These are phyloP conservation scores for Bipolaris bicolor DNA, from an alignment of 2,329 filamentous ascomycete species.

Conservation along the genomic window DNA sequence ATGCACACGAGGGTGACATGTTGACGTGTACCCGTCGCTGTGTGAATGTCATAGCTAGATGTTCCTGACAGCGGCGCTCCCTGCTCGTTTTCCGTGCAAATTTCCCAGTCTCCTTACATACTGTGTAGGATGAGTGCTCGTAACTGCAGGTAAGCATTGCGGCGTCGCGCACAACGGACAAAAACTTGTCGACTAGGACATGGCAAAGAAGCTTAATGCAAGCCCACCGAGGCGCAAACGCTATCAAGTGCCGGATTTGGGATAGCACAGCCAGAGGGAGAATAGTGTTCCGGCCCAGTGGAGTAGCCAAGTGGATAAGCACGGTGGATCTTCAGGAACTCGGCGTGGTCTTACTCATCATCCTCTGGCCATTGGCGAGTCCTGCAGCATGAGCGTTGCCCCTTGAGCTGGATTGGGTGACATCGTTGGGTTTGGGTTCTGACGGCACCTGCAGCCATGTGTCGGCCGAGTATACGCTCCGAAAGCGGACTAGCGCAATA, in stretches of 20 bases:
- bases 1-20: neutral
- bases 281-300: neutral
- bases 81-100: slow-evolving; percentile 27
- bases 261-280: slow-evolving; percentile 1
- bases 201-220: slow-evolving; percentile 6
- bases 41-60: neutral
- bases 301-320: slow-evolving; percentile 1
- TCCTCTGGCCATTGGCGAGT: neutral
- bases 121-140: slow-evolving; percentile 13
- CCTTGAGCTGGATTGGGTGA: slow-evolving; percentile 3
- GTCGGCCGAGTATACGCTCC: slow-evolving; percentile 5
- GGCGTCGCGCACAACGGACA: slow-evolving; percentile 16
- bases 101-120: slow-evolving; percentile 17
- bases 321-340: slow-evolving; percentile 19
- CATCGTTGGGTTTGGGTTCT: slow-evolving; percentile 3
- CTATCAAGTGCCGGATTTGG: slow-evolving; percentile 26
- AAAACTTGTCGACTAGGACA: slow-evolving; percentile 19
- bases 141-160: slow-evolving; percentile 35
- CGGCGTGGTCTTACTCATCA: slow-evolving; percentile 7
- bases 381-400: slow-evolving; percentile 1
- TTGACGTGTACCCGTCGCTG: neutral
- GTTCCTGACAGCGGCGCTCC: slow-evolving; percentile 9
- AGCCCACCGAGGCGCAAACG: slow-evolving; percentile 8
- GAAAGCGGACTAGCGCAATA: slow-evolving; percentile 7
- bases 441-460: slow-evolving; percentile 5